Conservation (phyloP, 768 basidiomycete species). For the Tubosaeta sp. region DNA sequence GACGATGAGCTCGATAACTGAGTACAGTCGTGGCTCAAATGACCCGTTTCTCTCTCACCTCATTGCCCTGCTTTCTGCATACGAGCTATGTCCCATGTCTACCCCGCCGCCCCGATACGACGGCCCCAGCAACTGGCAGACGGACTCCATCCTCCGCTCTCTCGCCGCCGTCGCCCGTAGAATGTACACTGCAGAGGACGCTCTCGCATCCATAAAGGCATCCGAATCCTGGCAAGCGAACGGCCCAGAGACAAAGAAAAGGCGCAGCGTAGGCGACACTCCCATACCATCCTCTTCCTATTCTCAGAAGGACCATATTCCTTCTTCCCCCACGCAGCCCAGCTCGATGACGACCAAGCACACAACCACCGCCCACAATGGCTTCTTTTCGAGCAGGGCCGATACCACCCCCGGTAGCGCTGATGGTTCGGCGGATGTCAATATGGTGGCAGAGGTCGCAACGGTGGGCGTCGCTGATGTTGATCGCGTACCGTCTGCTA, state of each 20-base stretch:
- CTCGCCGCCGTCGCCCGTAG: conserved; percentile 48
- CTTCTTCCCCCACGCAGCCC: conserved; percentile 23
- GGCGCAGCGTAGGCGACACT: conserved; percentile 37
- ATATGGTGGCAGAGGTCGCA: conserved; percentile 27
- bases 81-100: conserved; percentile 49
- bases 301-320: conserved; percentile 25
- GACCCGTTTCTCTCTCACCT: conserved; percentile 51
- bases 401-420: conserved; percentile 14
- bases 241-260: conserved; percentile 44
- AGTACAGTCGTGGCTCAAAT: conserved; percentile 16
- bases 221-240: conserved; percentile 30
- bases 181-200: conserved; percentile 54
- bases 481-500: conserved; percentile 18
- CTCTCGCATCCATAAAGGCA: conserved; percentile 38
- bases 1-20: conserved; percentile 34
- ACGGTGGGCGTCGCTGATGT: conserved; percentile 23
- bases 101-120: conserved; percentile 52
- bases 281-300: conserved; percentile 29
- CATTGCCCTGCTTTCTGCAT: conserved; percentile 53
- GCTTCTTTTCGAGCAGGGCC: conserved; percentile 24
- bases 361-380: conserved; percentile 4
- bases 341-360: conserved; percentile 19
- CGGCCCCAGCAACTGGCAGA: conserved; percentile 56
- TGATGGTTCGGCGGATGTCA: conserved; percentile 22
- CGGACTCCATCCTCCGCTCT: conserved; percentile 51